Base-by-base conservation (phyloP, 495 filamentous ascomycete genomes). In the Penicillium manginii region DNA sequence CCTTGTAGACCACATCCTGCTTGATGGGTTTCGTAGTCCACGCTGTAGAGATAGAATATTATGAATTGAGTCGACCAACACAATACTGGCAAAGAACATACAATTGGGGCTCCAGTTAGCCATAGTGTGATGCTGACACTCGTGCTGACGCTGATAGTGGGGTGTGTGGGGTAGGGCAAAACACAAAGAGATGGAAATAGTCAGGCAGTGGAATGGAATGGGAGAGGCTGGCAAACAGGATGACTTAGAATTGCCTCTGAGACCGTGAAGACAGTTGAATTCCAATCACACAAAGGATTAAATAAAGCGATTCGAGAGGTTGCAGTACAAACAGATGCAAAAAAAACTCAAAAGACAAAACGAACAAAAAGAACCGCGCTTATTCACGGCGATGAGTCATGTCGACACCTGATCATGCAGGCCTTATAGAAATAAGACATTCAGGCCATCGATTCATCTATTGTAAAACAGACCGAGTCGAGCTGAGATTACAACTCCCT, bases 21-120 rank as follows among this genome's bases (percentile, higher is more conserved):
- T 93, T 92, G 74, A 96, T 93, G 10, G 94, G 92, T 67, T 96
- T 96, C 14, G 85, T 82, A 43, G 85, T 84, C 94, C 94, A 98
- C 32, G 94, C 92, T 78, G 31, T 1, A 5, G 59, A 15, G 33
- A 10, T n/a, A 26, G 18, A 9, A n/a, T 15, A 45, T 40, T 43
- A 52, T 50, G 19, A 33, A 31, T 46, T 15, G 4, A 37, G 17
- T 22, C 10, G 29, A 49, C 15, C n/a, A 17, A 26, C 3, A 31
- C 12, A 32, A 47, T 9, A 14, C 15, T 15, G n/a, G 18, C 26
- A 14, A 39, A 50, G 18, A 31, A 58, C 72, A 33, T 64, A 76
- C 73, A 76, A 45, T 45, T 66, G 31, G 73, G 72, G 49, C 47
- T 73, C 73, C 73, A 76, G 59, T 70, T 61, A 8, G 63, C 59